These are phyloP conservation scores for Mucuna pruriens DNA, from an alignment of 306 rosid species.

Conservation along the genomic window DNA sequence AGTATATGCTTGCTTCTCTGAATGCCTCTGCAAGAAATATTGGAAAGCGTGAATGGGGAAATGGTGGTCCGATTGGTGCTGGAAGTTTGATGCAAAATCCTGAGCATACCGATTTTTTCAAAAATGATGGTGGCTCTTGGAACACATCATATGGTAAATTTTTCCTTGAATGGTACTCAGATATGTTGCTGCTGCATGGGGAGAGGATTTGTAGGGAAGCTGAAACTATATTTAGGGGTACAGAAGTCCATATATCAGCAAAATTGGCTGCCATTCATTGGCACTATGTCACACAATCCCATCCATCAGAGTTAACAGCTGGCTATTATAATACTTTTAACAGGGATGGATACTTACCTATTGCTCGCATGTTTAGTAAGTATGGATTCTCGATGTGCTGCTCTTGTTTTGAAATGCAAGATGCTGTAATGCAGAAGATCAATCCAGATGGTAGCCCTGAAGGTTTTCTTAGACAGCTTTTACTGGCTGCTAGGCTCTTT, in stretches of 20 bases:
- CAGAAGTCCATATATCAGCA: constrained; percentile 64
- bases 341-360: constrained; percentile 80
- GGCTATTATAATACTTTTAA: constrained; percentile 76
- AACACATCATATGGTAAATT: constrained; percentile 65
- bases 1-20: constrained; percentile 89
- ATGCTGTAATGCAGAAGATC: constrained; percentile 49
- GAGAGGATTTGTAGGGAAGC: constrained; percentile 86
- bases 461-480: constrained; percentile 80
- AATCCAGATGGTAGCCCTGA: constrained; percentile 77
- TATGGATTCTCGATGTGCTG: constrained; percentile 77
- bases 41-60: constrained; percentile 85
- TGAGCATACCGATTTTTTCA: constrained; percentile 60
- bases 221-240: constrained; percentile 77
- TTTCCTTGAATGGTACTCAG: constrained; percentile 91
- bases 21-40: constrained; percentile 71
- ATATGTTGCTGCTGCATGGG: constrained; percentile 82
- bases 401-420: constrained; percentile 85
- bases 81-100: constrained; percentile 53
- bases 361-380: constrained; percentile 75
- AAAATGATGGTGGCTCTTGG: constrained; percentile 66
- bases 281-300: constrained; percentile 70
- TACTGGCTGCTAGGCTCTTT: constrained; percentile 76
- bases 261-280: constrained; percentile 79
- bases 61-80: constrained; percentile 67
- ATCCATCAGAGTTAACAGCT: constrained; percentile 86